Conservation (phyloP, 371 early-diverging fungal species). For the Haplosporangium sp. region DNA sequence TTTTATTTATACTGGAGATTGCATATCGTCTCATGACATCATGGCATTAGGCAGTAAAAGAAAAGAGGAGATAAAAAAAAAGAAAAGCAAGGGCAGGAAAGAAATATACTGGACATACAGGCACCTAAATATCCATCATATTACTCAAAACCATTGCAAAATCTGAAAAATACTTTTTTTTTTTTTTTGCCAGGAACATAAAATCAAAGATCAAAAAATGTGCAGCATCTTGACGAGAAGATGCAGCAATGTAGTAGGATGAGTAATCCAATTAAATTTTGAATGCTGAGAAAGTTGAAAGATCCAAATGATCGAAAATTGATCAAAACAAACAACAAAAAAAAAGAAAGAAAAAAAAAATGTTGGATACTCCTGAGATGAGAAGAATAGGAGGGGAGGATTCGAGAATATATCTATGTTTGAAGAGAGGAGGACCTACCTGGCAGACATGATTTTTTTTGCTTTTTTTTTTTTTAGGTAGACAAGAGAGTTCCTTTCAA, state of each 20-base stretch:
- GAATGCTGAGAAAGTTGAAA: not conserved
- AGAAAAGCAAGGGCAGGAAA: not conserved
- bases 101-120: not conserved
- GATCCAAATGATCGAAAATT: not conserved
- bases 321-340: not conserved
- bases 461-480: conserved; percentile 47
- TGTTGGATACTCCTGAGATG: not conserved
- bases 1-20: not conserved
- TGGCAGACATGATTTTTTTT: conserved; percentile 56
- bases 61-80: not conserved
- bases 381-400: conserved; percentile 6
- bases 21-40: not conserved
- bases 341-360: not conserved
- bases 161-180: no score
- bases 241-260: no score
- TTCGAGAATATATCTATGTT: no score
- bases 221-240: no score
- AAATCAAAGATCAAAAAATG: no score
- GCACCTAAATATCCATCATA: no score
- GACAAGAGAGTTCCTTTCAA: conserved; percentile 47
- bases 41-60: not conserved
- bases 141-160: no score
- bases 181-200: no score
- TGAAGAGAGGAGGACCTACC: no score
- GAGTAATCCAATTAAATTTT: not conserved